These are phyloP conservation scores for Arachis hypogaea DNA, from an alignment of 306 rosid genomes.

Conservation along the genomic window DNA sequence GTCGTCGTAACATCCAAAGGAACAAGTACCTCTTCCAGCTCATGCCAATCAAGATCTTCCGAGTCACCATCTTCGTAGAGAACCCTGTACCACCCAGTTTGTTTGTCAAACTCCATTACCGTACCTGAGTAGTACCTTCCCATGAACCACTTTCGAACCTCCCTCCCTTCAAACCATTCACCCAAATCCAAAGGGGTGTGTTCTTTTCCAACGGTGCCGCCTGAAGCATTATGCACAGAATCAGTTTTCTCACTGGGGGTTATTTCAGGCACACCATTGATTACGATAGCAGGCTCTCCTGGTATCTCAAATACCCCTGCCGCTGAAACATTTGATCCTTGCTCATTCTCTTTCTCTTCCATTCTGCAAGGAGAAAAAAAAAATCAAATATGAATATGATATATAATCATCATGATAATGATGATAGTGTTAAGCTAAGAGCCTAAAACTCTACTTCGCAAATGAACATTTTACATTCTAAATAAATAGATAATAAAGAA, in stretches of 20 bases:
- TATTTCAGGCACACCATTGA: conserved; percentile 69
- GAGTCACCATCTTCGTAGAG: conserved; percentile 82
- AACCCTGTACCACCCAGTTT: conserved; percentile 74
- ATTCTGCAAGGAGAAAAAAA: conserved; percentile 37
- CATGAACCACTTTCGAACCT: conserved; percentile 70
- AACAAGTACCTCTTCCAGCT: conserved; percentile 70
- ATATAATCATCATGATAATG: neutral
- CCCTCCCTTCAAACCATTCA: conserved; percentile 86
- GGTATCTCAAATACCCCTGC: conserved; percentile 54
- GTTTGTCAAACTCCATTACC: conserved; percentile 65
- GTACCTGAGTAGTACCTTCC: conserved; percentile 60
- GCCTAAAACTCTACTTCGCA: too few relatives aligned
- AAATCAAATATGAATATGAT: neutral
- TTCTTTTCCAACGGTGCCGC: conserved; percentile 38
- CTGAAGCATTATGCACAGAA: conserved; percentile 24
- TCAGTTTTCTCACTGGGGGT: conserved; percentile 30
- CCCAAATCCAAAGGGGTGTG: conserved; percentile 50
- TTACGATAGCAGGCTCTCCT: conserved; percentile 86
- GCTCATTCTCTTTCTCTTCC: conserved; percentile 50
- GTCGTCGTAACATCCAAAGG: conserved; percentile 77
- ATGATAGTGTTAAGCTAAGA: conserved; percentile 1
- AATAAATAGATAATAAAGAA: neutral
- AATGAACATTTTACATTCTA: neutral
- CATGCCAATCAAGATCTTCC: conserved; percentile 88
- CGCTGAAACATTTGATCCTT: conserved; percentile 42